These are phyloP conservation scores for Typha latifolia DNA, from an alignment of 176 grass and related monocot species.

Conservation along the genomic window DNA sequence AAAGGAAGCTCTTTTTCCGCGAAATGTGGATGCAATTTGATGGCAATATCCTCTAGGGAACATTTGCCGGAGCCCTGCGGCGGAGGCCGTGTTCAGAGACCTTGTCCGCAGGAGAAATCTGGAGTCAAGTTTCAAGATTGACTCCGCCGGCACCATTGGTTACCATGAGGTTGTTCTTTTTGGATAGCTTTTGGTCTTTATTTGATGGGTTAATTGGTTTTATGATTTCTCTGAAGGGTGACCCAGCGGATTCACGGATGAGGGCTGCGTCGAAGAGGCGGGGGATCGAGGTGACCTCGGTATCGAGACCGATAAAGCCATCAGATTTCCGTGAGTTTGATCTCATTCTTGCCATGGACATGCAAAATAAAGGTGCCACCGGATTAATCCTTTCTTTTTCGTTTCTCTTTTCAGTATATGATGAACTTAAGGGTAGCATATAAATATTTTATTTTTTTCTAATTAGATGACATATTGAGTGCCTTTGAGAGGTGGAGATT, in stretches of 20 bases:
- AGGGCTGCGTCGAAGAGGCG: slow-evolving; percentile 65
- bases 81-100: slow-evolving; percentile 74
- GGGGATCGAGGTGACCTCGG: slow-evolving; percentile 85
- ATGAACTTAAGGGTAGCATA: too few relatives aligned
- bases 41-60: slow-evolving; percentile 34
- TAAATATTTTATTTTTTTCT: too few relatives aligned
- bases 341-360: slow-evolving; percentile 94
- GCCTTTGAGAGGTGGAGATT: slow-evolving; percentile 85
- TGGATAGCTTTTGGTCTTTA: not conserved
- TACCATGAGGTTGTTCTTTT: slow-evolving; percentile 66
- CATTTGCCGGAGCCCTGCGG: slow-evolving; percentile 89
- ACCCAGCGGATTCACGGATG: slow-evolving; percentile 86
- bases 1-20: too few relatives aligned
- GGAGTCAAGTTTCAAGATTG: slow-evolving; percentile 60
- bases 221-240: slow-evolving; percentile 30
- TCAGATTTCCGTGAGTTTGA: slow-evolving; percentile 85
- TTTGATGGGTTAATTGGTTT: not conserved
- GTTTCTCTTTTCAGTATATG: too few relatives aligned
- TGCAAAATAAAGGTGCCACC: slow-evolving; percentile 66
- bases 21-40: too few relatives aligned
- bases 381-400: too few relatives aligned
- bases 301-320: slow-evolving; percentile 69
- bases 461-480: slow-evolving; percentile 69
- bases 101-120: slow-evolving; percentile 61
- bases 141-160: slow-evolving; percentile 91